phyloP scores from a whole-genome alignment of 179 eudicot genomes.

The Patellifolia procumbens region DNA sequence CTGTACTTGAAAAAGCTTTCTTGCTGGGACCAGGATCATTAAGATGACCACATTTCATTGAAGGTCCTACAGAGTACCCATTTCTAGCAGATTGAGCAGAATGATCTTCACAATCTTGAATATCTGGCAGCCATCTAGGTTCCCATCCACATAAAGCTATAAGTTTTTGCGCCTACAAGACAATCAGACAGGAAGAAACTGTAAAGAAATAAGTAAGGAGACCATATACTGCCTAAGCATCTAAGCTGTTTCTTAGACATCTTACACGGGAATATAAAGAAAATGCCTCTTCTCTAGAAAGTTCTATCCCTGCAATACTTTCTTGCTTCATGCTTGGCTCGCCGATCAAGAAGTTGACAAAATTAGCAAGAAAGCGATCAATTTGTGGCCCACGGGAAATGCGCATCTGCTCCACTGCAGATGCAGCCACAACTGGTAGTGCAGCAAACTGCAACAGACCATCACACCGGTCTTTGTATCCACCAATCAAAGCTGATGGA shows the following conservation, averaged over 20 bases:
- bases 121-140: slow-evolving; percentile 95
- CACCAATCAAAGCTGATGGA: slow-evolving; percentile 93
- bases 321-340: slow-evolving; percentile 65
- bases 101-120: slow-evolving; percentile 97
- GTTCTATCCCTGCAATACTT: slow-evolving; percentile 45
- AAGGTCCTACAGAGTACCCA: slow-evolving; percentile 78
- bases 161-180: slow-evolving; percentile 82
- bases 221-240: background rate
- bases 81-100: slow-evolving; percentile 98
- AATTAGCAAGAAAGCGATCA: slow-evolving; percentile 73
- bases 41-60: slow-evolving; percentile 43
- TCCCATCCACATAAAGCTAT: slow-evolving; percentile 99
- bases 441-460: slow-evolving; percentile 88
- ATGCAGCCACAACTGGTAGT: slow-evolving; percentile 86
- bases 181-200: slow-evolving; percentile 2
- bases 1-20: slow-evolving; percentile 73
- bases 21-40: slow-evolving; percentile 75
- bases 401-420: slow-evolving; percentile 82
- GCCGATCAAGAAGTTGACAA: slow-evolving; percentile 47
- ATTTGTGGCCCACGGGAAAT: slow-evolving; percentile 69
- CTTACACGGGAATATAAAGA: slow-evolving; percentile 73
- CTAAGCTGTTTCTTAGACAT: slow-evolving; percentile 12
- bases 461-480: slow-evolving; percentile 97
- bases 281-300: slow-evolving; percentile 59
- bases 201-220: slow-evolving; percentile 10